Base-by-base conservation (phyloP, 768 basidiomycete genomes). In the Steccherinum ochraceum region DNA sequence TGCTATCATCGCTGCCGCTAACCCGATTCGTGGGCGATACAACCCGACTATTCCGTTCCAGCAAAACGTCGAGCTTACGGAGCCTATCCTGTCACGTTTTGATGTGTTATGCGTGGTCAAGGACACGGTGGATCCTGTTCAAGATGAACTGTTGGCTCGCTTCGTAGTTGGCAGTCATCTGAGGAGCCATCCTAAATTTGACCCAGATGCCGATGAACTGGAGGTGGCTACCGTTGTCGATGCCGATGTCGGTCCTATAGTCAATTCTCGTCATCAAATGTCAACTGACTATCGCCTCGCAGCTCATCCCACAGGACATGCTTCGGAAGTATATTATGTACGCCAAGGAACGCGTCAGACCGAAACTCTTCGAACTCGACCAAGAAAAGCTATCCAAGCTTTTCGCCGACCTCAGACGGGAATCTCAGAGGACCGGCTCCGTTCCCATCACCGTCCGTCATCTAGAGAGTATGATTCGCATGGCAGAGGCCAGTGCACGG, bases 261-360 rank as follows among this genome's bases (percentile, higher is more conserved):
- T 16, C 13, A 18, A 40, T 18, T 39, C 23, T 26, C 25, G 21
- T 40, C 43, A 24, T 45, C 52, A 12, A 2, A 12, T 25, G 11
- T 5, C 20, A 42, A 12, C 54, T 56, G 21, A 54, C 16, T n/a
- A 43, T 19, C 12, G 10, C 16, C 4, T 18, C 35, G 2, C 52
- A 99, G 95, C 80, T 97, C 59, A 98, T 99, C 58, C 90, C 95
- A 0, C 96, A 99, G 75, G 94, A 98, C 56, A 70, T 95, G 27
- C 80, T 99, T 21, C 84, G 90, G 47, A 99, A 98, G 66, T 99
- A 98, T 68, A 97, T 98, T 72, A 95, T 98, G 90, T 98, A 98
- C 61, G 93, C 94, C 0, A 83, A 92, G 53, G 96, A 98, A 62
- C 89, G 84, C 64, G 83, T 97, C 55, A 77, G 79, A 57, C 96